These are phyloP conservation scores for Backusella mclennaniae DNA, from an alignment of 192 early-diverging fungal species.

Conservation along the genomic window DNA sequence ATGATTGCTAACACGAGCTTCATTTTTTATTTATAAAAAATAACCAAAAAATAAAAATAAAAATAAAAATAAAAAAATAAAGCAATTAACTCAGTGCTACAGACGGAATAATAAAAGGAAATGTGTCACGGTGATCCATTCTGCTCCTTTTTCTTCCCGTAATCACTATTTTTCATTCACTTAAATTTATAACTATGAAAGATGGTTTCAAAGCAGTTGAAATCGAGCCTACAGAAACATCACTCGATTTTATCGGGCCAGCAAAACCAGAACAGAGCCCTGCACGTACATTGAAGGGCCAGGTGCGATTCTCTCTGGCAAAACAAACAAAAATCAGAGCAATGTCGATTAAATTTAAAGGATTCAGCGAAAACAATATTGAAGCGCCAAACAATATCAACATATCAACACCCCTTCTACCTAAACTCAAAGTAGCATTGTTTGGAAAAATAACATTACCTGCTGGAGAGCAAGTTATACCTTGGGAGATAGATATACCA, in stretches of 20 bases:
- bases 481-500: conserved; percentile 33
- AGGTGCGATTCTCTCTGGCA: conserved; percentile 18
- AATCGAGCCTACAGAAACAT: conserved; percentile 28
- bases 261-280: not conserved
- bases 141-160: conserved; percentile 1
- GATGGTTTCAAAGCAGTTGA: conserved; percentile 27
- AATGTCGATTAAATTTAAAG: conserved; percentile 40
- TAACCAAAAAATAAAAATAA: not conserved
- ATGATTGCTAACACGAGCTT: conserved; percentile 20
- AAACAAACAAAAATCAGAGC: conserved; percentile 27
- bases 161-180: conserved; percentile 2
- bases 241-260: conserved; percentile 28
- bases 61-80: not conserved
- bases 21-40: not conserved
- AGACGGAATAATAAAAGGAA: not conserved
- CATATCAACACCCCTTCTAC: conserved; percentile 7
- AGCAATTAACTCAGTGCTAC: not conserved
- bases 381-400: not conserved
- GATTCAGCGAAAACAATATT: conserved; percentile 17
- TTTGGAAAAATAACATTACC: conserved; percentile 19
- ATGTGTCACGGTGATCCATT: conserved; percentile 1
- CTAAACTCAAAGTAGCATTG: conserved; percentile 22
- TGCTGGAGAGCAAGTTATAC: conserved; percentile 25
- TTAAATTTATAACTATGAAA: conserved; percentile 17
- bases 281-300: conserved; percentile 20